Base-by-base conservation (phyloP, 2,329 filamentous ascomycete genomes). In the Beauveria sp. region DNA sequence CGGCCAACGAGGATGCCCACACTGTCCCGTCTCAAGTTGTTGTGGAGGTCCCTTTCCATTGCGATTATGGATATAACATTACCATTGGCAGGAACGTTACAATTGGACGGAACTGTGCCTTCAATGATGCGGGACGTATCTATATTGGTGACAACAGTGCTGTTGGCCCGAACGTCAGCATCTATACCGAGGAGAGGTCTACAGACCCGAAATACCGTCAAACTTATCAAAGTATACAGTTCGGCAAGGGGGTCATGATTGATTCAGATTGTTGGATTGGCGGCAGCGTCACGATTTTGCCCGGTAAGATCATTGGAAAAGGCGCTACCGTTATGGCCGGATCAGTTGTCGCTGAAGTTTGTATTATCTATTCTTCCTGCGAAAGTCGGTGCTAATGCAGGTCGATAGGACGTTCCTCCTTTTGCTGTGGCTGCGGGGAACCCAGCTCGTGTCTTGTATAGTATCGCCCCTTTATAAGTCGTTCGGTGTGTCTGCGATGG, bases 11-110 rank as follows among this genome's bases (percentile, higher is more conserved):
- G 46, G 79, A 82, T 66, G 70, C 77, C 59, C 90, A 84, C 61
- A 82, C 79, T 26, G 83, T 95, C 5, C 91, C 91, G 18, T 82
- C 86, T 16, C 85, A 88, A 61, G 88, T 90, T 7, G 80, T 87
- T 47, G 88, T 98, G 28, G 91, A 96, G 69, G 86, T 89, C 3
- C 93, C 93, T 0, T 98, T 99, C 73, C 87, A 82, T 53, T 97
- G 93, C 72, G 92, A 97, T 69, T 97, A 97, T 70, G 95, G 95
- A 1, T 98, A 96, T 77, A 98, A 98, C 73, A 89, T 98, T 68
- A 83, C 84, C 51, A 89, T 98, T 66, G 92, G 90, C 18, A 87
- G 93, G 67, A 87, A 95, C 65, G 90, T 96, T 3, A 83, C 87
- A 60, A 89, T 98, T 66, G 90, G 89, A 22, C 84, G 89, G 61